phyloP scores from a whole-genome alignment of 495 filamentous ascomycete genomes.

The Annulohypoxylon moriforme region DNA sequence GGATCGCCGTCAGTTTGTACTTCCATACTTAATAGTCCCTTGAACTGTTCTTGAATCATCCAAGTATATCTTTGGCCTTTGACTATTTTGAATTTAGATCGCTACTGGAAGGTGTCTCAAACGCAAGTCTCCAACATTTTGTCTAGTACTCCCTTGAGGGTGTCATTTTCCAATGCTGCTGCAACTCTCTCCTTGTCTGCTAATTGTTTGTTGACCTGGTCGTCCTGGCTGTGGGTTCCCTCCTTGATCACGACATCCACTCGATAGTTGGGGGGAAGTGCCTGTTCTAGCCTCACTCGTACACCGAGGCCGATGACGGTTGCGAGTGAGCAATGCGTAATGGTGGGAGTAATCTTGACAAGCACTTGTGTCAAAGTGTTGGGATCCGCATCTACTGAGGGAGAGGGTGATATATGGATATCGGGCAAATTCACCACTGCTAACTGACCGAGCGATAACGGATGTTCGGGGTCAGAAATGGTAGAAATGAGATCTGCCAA shows the following conservation, averaged over 20 bases:
- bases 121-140: slow-evolving; percentile 92
- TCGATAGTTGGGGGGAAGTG: slow-evolving; percentile 90
- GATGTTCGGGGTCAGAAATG: slow-evolving; percentile 96
- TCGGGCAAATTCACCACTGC: slow-evolving; percentile 94
- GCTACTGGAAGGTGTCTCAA: slow-evolving; percentile 31
- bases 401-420: slow-evolving; percentile 78
- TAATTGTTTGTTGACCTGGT: slow-evolving; percentile 95
- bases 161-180: slow-evolving; percentile 93
- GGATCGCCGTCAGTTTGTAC: neutral
- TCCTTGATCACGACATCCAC: slow-evolving; percentile 95
- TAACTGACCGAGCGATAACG: slow-evolving; percentile 88
- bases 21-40: neutral
- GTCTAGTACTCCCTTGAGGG: slow-evolving; percentile 83
- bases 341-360: slow-evolving; percentile 91
- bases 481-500: slow-evolving; percentile 85
- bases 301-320: slow-evolving; percentile 97
- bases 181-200: slow-evolving; percentile 96
- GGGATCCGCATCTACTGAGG: slow-evolving; percentile 63
- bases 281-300: slow-evolving; percentile 88
- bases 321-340: slow-evolving; percentile 95
- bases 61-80: neutral
- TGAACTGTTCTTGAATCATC: slow-evolving; percentile 1
- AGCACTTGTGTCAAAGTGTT: slow-evolving; percentile 63
- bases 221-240: slow-evolving; percentile 92
- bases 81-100: slow-evolving; percentile 3